A percentile compares a stretch with the other conserved stretches of the same genome.
Conservation (phyloP, 768 basidiomycete genomes). For the Plicaturopsis crispa region DNA sequence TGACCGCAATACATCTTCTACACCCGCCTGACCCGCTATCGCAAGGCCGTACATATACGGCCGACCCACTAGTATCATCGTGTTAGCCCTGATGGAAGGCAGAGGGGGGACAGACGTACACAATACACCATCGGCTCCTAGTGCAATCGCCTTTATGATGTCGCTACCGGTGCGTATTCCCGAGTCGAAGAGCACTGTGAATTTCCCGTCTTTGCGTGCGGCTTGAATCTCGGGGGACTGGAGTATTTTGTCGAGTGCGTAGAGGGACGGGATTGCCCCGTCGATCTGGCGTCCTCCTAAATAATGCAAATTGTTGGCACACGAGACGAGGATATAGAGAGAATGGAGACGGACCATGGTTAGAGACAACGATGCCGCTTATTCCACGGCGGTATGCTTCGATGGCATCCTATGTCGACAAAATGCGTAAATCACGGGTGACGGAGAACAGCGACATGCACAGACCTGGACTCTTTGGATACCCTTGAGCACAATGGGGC, state of each 20-base stretch:
- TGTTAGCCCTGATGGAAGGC: background rate
- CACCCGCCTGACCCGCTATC: slow-evolving; percentile 63
- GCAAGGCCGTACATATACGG: slow-evolving; percentile 70
- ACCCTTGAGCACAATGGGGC: slow-evolving; percentile 71
- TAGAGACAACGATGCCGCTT: slow-evolving; percentile 38
- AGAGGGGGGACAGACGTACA: slow-evolving; percentile 34
- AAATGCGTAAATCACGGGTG: background rate
- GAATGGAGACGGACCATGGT: slow-evolving; percentile 18
- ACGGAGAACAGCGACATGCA: slow-evolving; percentile 5
- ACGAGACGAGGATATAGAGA: background rate
- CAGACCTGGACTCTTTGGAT: slow-evolving; percentile 57
- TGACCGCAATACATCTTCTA: slow-evolving; percentile 64
- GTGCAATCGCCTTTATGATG: slow-evolving; percentile 75
- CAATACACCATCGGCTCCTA: slow-evolving; percentile 79
- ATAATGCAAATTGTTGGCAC: slow-evolving; percentile 4
- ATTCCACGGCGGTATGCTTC: slow-evolving; percentile 26
- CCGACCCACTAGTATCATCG: slow-evolving; percentile 46
- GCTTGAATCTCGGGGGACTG: slow-evolving; percentile 48
- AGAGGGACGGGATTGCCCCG: slow-evolving; percentile 67
- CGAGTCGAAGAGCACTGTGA: slow-evolving; percentile 71
- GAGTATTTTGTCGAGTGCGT: slow-evolving; percentile 63
- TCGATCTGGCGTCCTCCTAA: slow-evolving; percentile 71
- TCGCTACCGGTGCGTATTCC: slow-evolving; percentile 82
- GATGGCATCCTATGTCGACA: slow-evolving; percentile 25
- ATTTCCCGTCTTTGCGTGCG: slow-evolving; percentile 50